These are phyloP conservation scores for Debaryomycetaceae sp. DNA, from an alignment of 1,139 yeast genomes.

Conservation along the genomic window DNA sequence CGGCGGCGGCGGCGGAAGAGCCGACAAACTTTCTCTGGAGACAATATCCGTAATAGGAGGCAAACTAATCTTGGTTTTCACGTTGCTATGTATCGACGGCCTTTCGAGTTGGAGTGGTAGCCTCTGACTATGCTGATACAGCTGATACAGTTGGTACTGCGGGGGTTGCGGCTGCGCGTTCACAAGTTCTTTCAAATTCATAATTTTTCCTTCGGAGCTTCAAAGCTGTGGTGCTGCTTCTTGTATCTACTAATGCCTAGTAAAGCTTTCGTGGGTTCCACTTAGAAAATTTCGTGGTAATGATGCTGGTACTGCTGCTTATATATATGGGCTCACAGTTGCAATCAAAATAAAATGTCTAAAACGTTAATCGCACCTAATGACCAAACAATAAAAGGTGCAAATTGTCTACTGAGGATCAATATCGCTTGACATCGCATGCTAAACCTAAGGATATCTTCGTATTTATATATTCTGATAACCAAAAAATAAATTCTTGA, in stretches of 20 bases:
- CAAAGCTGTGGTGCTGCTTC: too few species aligned
- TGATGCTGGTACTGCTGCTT: too few species aligned
- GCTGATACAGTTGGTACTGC: constrained; percentile 4
- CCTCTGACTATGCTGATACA: constrained; percentile 6
- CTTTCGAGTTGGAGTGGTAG: constrained; percentile 2
- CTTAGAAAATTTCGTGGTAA: too few species aligned
- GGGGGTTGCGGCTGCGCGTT: background rate
- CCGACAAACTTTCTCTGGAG: background rate
- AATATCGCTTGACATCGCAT: too few species aligned
- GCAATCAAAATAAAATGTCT: background rate
- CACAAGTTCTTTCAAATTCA: constrained; percentile 2
- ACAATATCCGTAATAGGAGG: constrained; percentile 36
- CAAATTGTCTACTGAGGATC: background rate
- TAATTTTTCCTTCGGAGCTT: too few species aligned
- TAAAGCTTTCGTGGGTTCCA: too few species aligned
- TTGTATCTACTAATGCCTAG: too few species aligned
- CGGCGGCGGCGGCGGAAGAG: constrained; percentile 1
- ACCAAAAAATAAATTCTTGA: background rate
- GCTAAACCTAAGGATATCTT: background rate
- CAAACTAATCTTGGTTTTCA: constrained; percentile 24
- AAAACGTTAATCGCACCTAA: background rate
- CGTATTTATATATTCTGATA: background rate
- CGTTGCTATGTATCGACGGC: constrained; percentile 1
- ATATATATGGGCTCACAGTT: too few species aligned
- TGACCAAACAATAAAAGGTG: background rate